These are phyloP conservation scores for Cladosporium velox DNA, from an alignment of 2,329 filamentous ascomycete species.

Conservation along the genomic window DNA sequence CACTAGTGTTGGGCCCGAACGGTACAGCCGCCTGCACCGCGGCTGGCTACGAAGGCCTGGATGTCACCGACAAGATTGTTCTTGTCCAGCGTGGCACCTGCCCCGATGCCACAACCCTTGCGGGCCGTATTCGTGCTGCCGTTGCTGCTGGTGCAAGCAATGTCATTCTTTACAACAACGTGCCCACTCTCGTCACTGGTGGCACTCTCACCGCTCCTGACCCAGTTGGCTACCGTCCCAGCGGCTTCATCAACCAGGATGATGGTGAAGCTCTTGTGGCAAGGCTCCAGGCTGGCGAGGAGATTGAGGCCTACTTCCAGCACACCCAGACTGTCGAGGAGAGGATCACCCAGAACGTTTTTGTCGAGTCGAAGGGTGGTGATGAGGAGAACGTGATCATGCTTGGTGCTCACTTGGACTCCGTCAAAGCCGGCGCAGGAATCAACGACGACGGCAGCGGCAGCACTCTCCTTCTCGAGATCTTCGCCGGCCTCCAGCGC, in stretches of 20 bases:
- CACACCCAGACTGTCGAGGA: constrained; percentile 48
- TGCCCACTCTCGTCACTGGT: constrained; percentile 50
- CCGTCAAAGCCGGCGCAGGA: constrained; percentile 41
- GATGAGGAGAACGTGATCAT: constrained; percentile 40
- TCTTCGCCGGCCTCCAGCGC: constrained; percentile 41
- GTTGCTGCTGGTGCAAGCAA: constrained; percentile 68
- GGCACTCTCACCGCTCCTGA: constrained; percentile 44
- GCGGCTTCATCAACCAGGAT: constrained; percentile 63
- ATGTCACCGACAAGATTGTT: constrained; percentile 64
- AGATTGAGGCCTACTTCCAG: constrained; percentile 40
- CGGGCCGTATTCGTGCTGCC: constrained; percentile 70
- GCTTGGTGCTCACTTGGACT: constrained; percentile 43
- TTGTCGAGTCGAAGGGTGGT: constrained; percentile 41
- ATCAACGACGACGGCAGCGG: constrained; percentile 46
- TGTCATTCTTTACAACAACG: constrained; percentile 73
- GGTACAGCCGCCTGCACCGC: constrained; percentile 62
- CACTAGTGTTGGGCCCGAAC: constrained; percentile 58
- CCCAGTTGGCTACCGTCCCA: constrained; percentile 60
- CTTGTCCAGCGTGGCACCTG: constrained; percentile 70
- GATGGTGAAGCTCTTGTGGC: constrained; percentile 60
- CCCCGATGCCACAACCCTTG: constrained; percentile 65
- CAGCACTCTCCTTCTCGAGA: constrained; percentile 40
- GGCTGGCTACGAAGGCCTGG: constrained; percentile 61
- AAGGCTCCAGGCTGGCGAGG: constrained; percentile 48
- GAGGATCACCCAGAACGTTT: constrained; percentile 46